Evolutionary conservation across 108 stramenopile species (phyloP).

Genomic region (Poteriospumella lacustris): DNA sequence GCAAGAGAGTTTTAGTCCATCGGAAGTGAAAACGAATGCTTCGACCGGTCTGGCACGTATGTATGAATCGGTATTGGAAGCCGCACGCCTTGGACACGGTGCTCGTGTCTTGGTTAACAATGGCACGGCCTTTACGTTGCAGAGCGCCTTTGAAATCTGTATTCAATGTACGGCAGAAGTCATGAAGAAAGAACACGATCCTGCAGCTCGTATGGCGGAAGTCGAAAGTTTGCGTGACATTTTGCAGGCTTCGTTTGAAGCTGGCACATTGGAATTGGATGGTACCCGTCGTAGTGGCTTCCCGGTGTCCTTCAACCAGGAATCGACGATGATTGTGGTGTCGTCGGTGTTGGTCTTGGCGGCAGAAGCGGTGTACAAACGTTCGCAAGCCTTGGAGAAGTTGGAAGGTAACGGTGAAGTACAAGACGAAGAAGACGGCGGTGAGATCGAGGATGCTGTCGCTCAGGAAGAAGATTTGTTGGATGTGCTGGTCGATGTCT

Average conservation of each 20-base stretch:
- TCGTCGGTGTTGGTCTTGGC: not conserved
- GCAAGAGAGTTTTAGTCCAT: not conserved
- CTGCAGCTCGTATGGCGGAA: not conserved
- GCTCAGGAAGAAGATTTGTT: constrained; percentile 18
- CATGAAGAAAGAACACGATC: not conserved
- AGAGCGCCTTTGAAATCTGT: not conserved
- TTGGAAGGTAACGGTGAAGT: constrained; percentile 15
- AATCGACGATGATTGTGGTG: not conserved
- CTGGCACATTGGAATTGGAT: not conserved
- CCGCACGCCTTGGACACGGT: too few relatives aligned
- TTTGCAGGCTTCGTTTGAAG: not conserved
- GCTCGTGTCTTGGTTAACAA: too few relatives aligned
- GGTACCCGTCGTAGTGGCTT: not conserved
- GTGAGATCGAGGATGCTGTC: not conserved
- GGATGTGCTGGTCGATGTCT: not conserved
- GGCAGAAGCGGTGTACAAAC: too few relatives aligned
- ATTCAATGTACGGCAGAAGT: not conserved
- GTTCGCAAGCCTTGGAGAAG: too few relatives aligned
- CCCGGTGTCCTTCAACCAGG: not conserved
- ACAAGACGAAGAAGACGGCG: constrained; percentile 4
- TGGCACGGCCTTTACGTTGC: too few relatives aligned
- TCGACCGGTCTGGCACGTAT: not conserved
- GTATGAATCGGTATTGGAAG: not conserved
- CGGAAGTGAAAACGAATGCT: not conserved
- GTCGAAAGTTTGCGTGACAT: constrained; percentile 19